A percentile compares a stretch with the other conserved stretches of the same genome.
Conservation (phyloP, 2,329 filamentous ascomycete species). For the Pseudogymnoascus sp. region DNA sequence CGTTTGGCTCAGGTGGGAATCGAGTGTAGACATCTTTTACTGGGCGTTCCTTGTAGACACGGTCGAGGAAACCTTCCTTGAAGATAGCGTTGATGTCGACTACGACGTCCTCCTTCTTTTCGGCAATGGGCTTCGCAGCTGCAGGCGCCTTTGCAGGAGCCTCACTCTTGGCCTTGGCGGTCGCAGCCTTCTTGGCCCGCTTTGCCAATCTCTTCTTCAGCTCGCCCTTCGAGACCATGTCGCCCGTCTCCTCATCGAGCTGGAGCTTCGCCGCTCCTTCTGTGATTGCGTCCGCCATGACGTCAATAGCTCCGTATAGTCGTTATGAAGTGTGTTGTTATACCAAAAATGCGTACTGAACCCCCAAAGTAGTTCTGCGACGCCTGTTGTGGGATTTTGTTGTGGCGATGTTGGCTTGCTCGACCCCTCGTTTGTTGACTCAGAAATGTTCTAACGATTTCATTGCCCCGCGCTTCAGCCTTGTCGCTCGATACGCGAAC, state of each 20-base stretch:
- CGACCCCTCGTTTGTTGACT: constrained; percentile 6
- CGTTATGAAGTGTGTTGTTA: not conserved
- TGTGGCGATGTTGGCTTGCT: not conserved
- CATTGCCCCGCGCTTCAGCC: constrained; percentile 4
- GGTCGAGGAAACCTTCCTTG: constrained; percentile 66
- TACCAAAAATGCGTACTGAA: not conserved
- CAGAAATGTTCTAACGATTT: constrained; percentile 3
- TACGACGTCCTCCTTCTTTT: constrained; percentile 27
- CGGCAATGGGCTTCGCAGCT: constrained; percentile 23
- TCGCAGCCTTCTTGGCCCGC: constrained; percentile 47
- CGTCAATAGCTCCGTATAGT: constrained; percentile 12
- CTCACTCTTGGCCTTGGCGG: constrained; percentile 43
- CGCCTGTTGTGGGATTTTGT: not conserved
- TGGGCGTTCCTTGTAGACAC: constrained; percentile 62
- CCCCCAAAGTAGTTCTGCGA: not conserved
- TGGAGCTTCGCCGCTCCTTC: constrained; percentile 46
- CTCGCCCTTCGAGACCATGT: constrained; percentile 57
- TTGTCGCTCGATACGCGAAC: not conserved
- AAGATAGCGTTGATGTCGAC: constrained; percentile 62
- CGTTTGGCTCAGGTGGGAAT: constrained; percentile 85
- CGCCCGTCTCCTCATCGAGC: constrained; percentile 56
- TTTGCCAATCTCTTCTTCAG: constrained; percentile 54
- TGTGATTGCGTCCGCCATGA: constrained; percentile 40
- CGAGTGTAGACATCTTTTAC: constrained; percentile 56
- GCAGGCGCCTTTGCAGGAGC: constrained; percentile 30